A percentile compares a stretch with the other conserved stretches of the same genome.
Conservation (phyloP, 176 grass and related monocot genomes). For the Cenchrus fungigraminus region DNA sequence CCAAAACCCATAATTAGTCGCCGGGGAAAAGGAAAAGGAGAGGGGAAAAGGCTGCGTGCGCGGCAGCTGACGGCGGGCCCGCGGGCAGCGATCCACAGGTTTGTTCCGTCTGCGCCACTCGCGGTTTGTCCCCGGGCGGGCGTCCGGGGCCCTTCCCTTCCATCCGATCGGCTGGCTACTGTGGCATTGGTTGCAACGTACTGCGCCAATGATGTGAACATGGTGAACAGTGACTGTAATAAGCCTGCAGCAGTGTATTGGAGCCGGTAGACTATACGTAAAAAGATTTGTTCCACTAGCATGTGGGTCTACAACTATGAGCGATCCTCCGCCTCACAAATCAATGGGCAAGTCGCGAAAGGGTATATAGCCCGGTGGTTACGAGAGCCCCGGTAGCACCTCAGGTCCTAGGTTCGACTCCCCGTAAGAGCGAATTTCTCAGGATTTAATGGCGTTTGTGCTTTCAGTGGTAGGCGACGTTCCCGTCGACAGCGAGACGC, state of each 20-base stretch:
- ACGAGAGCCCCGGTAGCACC: too few relatives aligned
- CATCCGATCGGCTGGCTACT: neutral
- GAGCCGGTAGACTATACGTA: neutral
- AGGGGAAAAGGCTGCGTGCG: slow-evolving; percentile 3
- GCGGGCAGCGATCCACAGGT: slow-evolving; percentile 19
- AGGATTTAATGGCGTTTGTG: too few relatives aligned
- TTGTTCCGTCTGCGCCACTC: slow-evolving; percentile 10
- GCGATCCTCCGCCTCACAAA: too few relatives aligned
- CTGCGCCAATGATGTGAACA: neutral
- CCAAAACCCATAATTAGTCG: slow-evolving; percentile 26
- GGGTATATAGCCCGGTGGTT: too few relatives aligned
- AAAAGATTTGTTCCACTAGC: too few relatives aligned
- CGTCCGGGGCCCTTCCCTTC: too few relatives aligned
- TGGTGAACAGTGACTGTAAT: neutral
- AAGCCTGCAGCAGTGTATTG: neutral
- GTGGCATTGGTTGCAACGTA: neutral
- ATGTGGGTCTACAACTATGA: too few relatives aligned
- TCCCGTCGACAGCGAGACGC: too few relatives aligned
- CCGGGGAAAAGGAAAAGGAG: slow-evolving; percentile 1
- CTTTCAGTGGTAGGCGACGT: too few relatives aligned
- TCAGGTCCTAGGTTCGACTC: too few relatives aligned
- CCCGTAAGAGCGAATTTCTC: too few relatives aligned
- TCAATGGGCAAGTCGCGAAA: too few relatives aligned
- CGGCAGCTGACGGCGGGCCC: slow-evolving; percentile 26
- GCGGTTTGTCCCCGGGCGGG: neutral